Evolutionary conservation across 192 early-diverging fungal species (phyloP).

Genomic region (Jimgerdemannia flammicorona): DNA sequence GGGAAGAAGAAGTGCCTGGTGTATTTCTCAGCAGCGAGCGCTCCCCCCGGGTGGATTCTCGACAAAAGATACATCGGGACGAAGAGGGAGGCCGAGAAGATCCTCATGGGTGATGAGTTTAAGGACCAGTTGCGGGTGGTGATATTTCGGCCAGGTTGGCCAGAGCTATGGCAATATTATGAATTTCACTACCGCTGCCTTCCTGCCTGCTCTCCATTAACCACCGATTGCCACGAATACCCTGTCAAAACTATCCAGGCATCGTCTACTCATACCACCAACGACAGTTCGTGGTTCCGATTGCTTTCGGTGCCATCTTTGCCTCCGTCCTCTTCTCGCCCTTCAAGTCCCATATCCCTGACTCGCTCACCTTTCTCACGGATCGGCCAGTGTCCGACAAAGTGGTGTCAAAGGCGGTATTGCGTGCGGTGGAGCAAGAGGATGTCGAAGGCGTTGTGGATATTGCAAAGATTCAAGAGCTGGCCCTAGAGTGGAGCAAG

Average conservation of each 20-base stretch:
- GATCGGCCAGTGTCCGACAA: conserved; percentile 6
- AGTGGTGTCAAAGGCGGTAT: no score
- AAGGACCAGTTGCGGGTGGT: neutral
- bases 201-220: no score
- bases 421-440: no score
- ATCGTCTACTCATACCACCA: conserved; percentile 18
- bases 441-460: no score
- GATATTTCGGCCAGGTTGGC: conserved; percentile 22
- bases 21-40: conserved; percentile 21
- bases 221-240: neutral
- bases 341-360: conserved; percentile 14
- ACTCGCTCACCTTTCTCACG: conserved; percentile 1
- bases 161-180: no score
- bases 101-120: neutral
- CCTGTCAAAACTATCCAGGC: neutral
- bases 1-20: conserved; percentile 9
- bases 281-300: conserved; percentile 15
- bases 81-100: conserved; percentile 20
- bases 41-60: conserved; percentile 14
- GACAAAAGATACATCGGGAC: conserved; percentile 11
- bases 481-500: no score
- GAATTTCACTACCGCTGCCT: no score
- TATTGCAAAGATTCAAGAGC: no score
- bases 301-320: conserved; percentile 9
- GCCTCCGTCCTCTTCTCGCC: conserved; percentile 12